Conservation (phyloP, 2,329 filamentous ascomycete genomes). For the Clarireedia monteithiana region DNA sequence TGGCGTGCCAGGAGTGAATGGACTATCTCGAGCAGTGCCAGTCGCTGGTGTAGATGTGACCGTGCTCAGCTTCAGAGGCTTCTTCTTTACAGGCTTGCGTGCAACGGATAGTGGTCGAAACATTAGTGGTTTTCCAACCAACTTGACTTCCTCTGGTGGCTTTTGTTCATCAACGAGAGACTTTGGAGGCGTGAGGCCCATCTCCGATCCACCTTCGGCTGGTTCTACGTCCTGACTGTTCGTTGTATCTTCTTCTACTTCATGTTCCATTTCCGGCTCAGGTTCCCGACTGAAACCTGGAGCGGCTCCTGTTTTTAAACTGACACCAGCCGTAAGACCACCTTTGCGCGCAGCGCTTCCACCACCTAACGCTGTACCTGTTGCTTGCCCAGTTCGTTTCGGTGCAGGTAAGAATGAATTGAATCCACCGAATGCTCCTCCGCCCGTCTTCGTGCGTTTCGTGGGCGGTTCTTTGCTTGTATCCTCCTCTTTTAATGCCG, state of each 20-base stretch:
- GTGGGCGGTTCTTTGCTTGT: slow-evolving; percentile 50
- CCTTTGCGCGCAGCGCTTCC: slow-evolving; percentile 23
- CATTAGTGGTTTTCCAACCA: slow-evolving; percentile 73
- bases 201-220: slow-evolving; percentile 21
- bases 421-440: slow-evolving; percentile 68
- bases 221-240: slow-evolving; percentile 20
- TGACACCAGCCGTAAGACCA: slow-evolving; percentile 47
- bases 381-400: slow-evolving; percentile 47
- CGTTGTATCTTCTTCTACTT: slow-evolving; percentile 13
- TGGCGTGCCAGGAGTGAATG: slow-evolving; percentile 11
- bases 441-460: slow-evolving; percentile 59
- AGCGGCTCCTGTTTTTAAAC: slow-evolving; percentile 73
- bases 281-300: slow-evolving; percentile 68
- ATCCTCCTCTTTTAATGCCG: slow-evolving; percentile 31
- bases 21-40: slow-evolving; percentile 19
- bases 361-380: slow-evolving; percentile 29
- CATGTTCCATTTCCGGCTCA: slow-evolving; percentile 20
- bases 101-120: slow-evolving; percentile 85
- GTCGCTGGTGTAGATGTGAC: slow-evolving; percentile 17
- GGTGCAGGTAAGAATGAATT: slow-evolving; percentile 82
- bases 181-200: slow-evolving; percentile 37
- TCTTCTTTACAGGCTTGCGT: slow-evolving; percentile 65
- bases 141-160: slow-evolving; percentile 55
- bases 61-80: slow-evolving; percentile 23
- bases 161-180: slow-evolving; percentile 47